Conservation (phyloP, 305 asterid genomes). For the Fraxinus dipetala region DNA sequence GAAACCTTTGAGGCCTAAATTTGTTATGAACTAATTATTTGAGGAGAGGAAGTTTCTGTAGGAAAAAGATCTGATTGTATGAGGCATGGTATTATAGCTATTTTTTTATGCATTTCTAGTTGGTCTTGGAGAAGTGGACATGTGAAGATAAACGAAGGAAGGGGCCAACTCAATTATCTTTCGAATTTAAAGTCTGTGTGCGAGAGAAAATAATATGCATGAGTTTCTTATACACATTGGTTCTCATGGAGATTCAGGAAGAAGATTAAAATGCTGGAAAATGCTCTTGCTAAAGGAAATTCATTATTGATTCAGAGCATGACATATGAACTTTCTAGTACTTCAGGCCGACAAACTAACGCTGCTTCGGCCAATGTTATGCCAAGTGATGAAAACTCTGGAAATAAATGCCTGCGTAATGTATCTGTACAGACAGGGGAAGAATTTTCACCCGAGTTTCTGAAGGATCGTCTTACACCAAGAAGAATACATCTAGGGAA, state of each 20-base stretch:
- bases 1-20: background rate
- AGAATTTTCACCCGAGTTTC: slow-evolving; percentile 73
- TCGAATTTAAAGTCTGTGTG: slow-evolving; percentile 21
- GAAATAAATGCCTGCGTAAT: slow-evolving; percentile 36
- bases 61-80: slow-evolving; percentile 2
- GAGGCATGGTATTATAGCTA: background rate
- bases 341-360: slow-evolving; percentile 26
- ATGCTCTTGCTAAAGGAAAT: background rate
- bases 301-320: slow-evolving; percentile 18
- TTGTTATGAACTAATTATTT: background rate
- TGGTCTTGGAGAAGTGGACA: slow-evolving; percentile 14
- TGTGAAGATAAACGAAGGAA: slow-evolving; percentile 16
- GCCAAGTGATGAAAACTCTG: slow-evolving; percentile 31
- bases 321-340: slow-evolving; percentile 35
- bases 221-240: background rate
- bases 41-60: background rate
- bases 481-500: slow-evolving; percentile 31
- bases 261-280: background rate
- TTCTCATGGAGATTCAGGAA: background rate
- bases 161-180: slow-evolving; percentile 17
- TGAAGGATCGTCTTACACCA: slow-evolving; percentile 54
- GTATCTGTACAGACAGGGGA: slow-evolving; percentile 83
- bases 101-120: slow-evolving; percentile 2
- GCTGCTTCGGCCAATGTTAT: slow-evolving; percentile 23
- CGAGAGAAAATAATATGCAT: slow-evolving; percentile 1